Conservation (phyloP, 2,329 filamentous ascomycete species). For the Geosmithia putterillii region DNA sequence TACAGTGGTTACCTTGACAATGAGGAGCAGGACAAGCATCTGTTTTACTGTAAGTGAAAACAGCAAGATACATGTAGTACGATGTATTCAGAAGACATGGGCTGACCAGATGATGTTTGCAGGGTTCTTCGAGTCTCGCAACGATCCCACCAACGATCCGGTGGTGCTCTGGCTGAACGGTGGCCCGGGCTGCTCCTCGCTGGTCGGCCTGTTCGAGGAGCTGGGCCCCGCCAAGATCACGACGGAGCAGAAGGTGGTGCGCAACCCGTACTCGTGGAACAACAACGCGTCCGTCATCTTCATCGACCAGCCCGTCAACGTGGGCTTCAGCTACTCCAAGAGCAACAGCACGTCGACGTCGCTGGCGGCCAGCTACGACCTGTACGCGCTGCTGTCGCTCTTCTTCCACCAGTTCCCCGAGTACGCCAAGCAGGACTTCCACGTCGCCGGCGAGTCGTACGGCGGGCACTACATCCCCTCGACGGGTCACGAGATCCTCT, state of each 20-base stretch:
- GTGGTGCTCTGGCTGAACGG: slow-evolving; percentile 93
- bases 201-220: slow-evolving; percentile 95
- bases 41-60: slow-evolving; percentile 97
- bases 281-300: slow-evolving; percentile 97
- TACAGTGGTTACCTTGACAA: slow-evolving; percentile 97
- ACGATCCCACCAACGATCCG: slow-evolving; percentile 92
- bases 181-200: slow-evolving; percentile 89
- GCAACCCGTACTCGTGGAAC: slow-evolving; percentile 92
- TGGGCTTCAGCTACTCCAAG: slow-evolving; percentile 95
- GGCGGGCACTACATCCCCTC: slow-evolving; percentile 92
- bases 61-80: background rate
- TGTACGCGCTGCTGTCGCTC: slow-evolving; percentile 89
- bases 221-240: slow-evolving; percentile 53
- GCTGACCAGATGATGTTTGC: background rate
- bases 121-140: slow-evolving; percentile 99
- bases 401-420: slow-evolving; percentile 99
- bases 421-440: slow-evolving; percentile 90
- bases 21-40: slow-evolving; percentile 90
- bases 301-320: slow-evolving; percentile 97
- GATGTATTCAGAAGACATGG: too few species aligned
- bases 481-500: slow-evolving; percentile 60
- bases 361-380: slow-evolving; percentile 73
- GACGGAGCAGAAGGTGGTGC: slow-evolving; percentile 64
- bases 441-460: slow-evolving; percentile 93
- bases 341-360: slow-evolving; percentile 52